Evolutionary conservation across 1,139 yeast species (phyloP), one percentile per base, ranked within the genome.

Genomic region (Saccharomyces hybrid): DNA sequence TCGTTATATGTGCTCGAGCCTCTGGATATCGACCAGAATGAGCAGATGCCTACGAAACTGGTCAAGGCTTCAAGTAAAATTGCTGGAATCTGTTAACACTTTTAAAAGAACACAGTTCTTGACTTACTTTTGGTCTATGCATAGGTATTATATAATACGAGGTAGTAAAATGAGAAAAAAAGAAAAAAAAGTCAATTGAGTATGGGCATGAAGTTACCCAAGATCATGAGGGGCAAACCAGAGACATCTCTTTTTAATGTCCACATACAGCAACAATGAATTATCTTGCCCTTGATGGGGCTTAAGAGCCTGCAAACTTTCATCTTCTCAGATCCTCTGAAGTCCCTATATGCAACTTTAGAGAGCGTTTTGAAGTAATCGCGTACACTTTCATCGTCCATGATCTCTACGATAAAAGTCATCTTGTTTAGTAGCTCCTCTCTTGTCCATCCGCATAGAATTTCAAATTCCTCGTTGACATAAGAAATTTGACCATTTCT

Each of bases 141-240:
- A 16, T 9, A 20, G 44, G 13, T 8, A 38, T 16, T 38, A 38
- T 38, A 38, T 38, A 38, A 20, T 5, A 16, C 44, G 5, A 38
- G 16, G 16, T 31, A 13, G 13, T 13, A 5, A 29, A 29, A 29
- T 29, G 42, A 34, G 9, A 38, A n/a, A 16, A 38, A 9, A 16
- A 16, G 16, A 38, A 5, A 20, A 4, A 14, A 20, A 20, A 20
- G 27, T 38, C n/a, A 38, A 38, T 38, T 38, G 44, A 38, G 44
- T 16, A 38, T 54, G 26, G 97, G 96, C 63, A 91, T 73, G 67
- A 91, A 93, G 65, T 89, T 93, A 28, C 97, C 98, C 47, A 93
- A 81, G 47, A 93, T 86, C 96, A 91, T 91, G 91, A 93, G 86
- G 14, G 99, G 99, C 54, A 93, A 81, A 57, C 95, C 97, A 71